phyloP scores from a whole-genome alignment of 345 rosid genomes.

The Melastoma malabathricum region DNA sequence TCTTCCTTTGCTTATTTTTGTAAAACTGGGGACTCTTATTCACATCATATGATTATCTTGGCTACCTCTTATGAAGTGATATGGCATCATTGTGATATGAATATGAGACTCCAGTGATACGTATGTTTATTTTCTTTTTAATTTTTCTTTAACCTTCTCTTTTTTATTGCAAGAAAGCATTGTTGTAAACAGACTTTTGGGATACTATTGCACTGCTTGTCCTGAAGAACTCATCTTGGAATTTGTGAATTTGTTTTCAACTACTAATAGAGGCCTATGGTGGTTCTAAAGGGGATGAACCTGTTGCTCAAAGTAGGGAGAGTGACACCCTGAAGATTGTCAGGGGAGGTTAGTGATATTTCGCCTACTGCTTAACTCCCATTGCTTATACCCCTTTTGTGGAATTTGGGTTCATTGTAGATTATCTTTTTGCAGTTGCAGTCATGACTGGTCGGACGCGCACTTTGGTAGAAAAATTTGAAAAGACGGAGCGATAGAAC shows the following conservation, averaged over 20 bases:
- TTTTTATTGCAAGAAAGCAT: no score
- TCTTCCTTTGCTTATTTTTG: not conserved
- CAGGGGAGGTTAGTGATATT: conserved; percentile 70
- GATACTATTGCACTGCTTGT: no score
- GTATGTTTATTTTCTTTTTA: no score
- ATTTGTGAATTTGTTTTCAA: conserved; percentile 2
- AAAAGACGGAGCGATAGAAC: conserved; percentile 11
- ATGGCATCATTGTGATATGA: no score
- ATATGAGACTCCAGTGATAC: no score
- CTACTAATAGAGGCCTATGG: conserved; percentile 11
- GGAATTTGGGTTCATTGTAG: no score
- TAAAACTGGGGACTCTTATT: not conserved
- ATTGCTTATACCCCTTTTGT: not conserved
- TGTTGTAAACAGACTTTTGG: no score
- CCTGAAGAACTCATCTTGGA: not conserved
- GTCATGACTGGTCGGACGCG: conserved; percentile 87
- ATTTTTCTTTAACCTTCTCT: no score
- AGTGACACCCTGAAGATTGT: conserved; percentile 52
- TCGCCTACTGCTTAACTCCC: conserved; percentile 7
- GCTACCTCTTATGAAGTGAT: not conserved
- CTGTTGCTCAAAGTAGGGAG: conserved; percentile 21
- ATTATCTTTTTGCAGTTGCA: conserved; percentile 49
- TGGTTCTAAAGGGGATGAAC: conserved; percentile 33
- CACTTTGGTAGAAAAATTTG: conserved; percentile 83
- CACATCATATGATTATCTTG: conserved; percentile 2